These are phyloP conservation scores for Pleurotus salmoneostramineus DNA, from an alignment of 768 basidiomycete species.

Conservation along the genomic window DNA sequence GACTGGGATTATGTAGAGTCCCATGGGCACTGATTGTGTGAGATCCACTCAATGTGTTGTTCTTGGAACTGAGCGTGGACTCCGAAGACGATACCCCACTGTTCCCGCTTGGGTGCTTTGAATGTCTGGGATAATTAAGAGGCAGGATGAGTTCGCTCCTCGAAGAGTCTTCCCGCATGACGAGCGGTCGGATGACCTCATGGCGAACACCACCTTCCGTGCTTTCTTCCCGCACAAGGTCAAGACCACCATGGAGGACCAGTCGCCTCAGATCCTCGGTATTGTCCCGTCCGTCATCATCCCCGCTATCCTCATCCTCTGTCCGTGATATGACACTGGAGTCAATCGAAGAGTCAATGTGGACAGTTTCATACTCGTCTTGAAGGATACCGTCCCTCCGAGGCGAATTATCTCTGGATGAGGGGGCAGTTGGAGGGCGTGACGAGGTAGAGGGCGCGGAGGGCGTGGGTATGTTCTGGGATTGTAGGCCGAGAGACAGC, in stretches of 20 bases:
- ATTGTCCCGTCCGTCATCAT: background rate
- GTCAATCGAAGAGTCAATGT: constrained; percentile 4
- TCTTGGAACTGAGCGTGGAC: background rate
- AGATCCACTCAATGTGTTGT: constrained; percentile 5
- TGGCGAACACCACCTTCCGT: constrained; percentile 5
- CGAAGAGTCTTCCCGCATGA: constrained; percentile 4
- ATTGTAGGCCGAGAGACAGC: background rate
- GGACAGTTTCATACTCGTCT: constrained; percentile 3
- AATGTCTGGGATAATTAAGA: background rate
- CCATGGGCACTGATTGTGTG: background rate
- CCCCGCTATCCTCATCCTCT: background rate
- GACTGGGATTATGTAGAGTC: background rate
- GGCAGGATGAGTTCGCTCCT: constrained; percentile 4
- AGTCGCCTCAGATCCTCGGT: background rate
- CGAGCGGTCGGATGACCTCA: constrained; percentile 1
- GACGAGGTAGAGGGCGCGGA: background rate
- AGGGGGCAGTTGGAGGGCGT: background rate
- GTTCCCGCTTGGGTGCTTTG: background rate
- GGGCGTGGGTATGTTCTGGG: background rate
- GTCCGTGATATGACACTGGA: background rate
- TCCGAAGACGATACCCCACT: constrained; percentile 1
- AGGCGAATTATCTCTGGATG: background rate
- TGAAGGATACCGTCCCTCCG: background rate
- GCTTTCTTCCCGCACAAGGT: constrained; percentile 5
- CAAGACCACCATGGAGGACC: background rate